Percentiles rank a stretch among this genome's conserved stretches.
Conservation (phyloP, 1,139 yeast species). For the Suhomyces choctaworum region DNA sequence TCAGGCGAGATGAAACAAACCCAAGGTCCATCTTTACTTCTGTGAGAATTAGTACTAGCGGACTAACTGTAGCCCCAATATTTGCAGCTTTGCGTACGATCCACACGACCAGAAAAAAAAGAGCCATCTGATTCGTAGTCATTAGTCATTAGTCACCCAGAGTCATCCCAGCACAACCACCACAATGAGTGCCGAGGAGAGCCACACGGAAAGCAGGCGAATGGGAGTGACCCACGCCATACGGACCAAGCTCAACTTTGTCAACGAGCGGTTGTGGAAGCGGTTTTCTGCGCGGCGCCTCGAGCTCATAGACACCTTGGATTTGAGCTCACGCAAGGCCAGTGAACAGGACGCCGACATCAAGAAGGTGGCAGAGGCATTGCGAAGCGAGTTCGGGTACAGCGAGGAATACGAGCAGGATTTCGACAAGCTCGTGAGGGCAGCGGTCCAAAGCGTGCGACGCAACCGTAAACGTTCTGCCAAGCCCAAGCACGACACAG, state of each 20-base stretch:
- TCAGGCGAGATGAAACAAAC: no score
- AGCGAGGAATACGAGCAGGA: conserved; percentile 59
- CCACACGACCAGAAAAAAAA: conserved; percentile 3
- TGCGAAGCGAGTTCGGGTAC: conserved; percentile 76
- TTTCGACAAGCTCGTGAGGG: conserved; percentile 85
- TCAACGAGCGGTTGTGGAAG: conserved; percentile 84
- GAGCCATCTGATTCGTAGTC: conserved; percentile 16
- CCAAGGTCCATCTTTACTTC: no score
- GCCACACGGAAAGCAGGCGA: conserved; percentile 10
- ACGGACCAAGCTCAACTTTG: conserved; percentile 69
- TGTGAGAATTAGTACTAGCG: no score
- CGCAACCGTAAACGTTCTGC: conserved; percentile 46
- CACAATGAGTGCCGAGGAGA: conserved; percentile 10
- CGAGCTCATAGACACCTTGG: conserved; percentile 81
- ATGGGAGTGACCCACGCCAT: conserved; percentile 78
- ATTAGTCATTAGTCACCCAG: conserved; percentile 13
- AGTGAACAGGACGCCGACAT: conserved; percentile 89
- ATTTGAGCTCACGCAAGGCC: conserved; percentile 77
- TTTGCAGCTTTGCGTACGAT: no score
- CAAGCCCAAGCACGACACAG: conserved; percentile 22
- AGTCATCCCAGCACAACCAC: conserved; percentile 4
- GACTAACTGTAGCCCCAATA: no score
- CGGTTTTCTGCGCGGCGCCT: conserved; percentile 83
- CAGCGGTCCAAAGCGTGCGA: conserved; percentile 75
- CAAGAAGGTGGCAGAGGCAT: conserved; percentile 67